Percentiles rank a stretch among this genome's conserved stretches.
phyloP scores from a whole-genome alignment of 2,329 filamentous ascomycete genomes.

The Hypocreales sp. region DNA sequence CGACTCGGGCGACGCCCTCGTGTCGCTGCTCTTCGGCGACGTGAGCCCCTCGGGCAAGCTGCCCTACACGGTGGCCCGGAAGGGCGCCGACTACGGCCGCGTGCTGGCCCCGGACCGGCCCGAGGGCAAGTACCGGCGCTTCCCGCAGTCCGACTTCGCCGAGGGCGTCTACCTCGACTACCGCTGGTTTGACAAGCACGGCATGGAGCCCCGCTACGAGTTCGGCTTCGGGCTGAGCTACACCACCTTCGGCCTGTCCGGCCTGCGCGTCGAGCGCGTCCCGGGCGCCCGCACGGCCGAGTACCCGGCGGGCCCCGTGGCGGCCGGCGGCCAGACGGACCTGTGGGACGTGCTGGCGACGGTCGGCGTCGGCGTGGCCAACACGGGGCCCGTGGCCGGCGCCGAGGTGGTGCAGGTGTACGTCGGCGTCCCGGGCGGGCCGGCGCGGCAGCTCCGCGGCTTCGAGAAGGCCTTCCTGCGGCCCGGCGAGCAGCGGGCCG shows the following conservation, averaged over 20 bases:
- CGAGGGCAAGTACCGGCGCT: constrained; percentile 33
- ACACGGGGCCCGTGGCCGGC: constrained; percentile 24
- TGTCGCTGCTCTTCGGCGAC: constrained; percentile 41
- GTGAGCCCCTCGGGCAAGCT: constrained; percentile 40
- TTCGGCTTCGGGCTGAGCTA: constrained; percentile 43
- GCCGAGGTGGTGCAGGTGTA: constrained; percentile 35
- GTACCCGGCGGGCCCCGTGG: constrained; percentile 22
- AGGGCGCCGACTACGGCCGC: constrained; percentile 37
- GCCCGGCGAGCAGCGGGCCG: constrained; percentile 23
- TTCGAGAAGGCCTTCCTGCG: constrained; percentile 45
- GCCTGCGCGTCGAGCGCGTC: constrained; percentile 19
- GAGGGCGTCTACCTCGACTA: constrained; percentile 40
- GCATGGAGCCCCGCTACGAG: constrained; percentile 34
- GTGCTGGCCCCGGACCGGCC: constrained; percentile 23
- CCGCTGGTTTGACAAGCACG: constrained; percentile 32
- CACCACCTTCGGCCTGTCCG: constrained; percentile 33
- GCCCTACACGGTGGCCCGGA: constrained; percentile 44
- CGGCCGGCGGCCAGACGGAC: constrained; percentile 27
- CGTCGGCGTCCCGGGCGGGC: constrained; percentile 27
- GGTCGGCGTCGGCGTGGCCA: constrained; percentile 22
- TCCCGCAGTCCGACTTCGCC: constrained; percentile 34
- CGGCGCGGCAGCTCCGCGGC: constrained; percentile 45
- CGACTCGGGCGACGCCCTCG: constrained; percentile 40
- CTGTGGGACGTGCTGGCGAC: constrained; percentile 29
- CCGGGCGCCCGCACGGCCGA: constrained; percentile 9